Percentiles rank a stretch among this genome's conserved stretches.
phyloP scores from a whole-genome alignment of 805 yeast species.

The Kluyveromyces lactis region DNA sequence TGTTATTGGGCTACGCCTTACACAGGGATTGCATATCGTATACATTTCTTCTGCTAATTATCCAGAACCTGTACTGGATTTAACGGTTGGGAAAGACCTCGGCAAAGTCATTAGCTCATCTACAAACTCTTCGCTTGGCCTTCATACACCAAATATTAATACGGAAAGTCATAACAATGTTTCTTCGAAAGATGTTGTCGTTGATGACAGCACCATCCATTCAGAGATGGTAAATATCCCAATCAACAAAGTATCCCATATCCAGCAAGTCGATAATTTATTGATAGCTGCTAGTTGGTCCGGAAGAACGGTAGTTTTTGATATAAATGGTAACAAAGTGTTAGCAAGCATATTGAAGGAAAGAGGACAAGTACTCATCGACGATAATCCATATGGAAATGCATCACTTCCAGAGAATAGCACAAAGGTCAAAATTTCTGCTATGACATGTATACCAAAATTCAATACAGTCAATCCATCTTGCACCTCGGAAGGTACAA shows the following conservation, averaged over 20 bases:
- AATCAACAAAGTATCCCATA: constrained; percentile 11
- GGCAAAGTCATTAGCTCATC: constrained; percentile 17
- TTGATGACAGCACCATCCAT: not conserved
- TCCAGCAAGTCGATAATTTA: constrained; percentile 6
- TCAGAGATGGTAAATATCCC: constrained; percentile 5
- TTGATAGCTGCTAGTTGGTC: constrained; percentile 17
- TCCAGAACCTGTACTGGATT: constrained; percentile 24
- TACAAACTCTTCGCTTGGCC: constrained; percentile 12
- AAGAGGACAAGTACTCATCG: constrained; percentile 16
- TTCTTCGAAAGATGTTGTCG: not conserved
- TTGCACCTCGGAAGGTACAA: constrained; percentile 8
- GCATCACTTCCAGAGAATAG: constrained; percentile 7
- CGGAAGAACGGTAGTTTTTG: constrained; percentile 14
- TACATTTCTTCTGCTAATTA: constrained; percentile 20
- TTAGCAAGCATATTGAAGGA: constrained; percentile 5
- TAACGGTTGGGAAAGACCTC: constrained; percentile 6
- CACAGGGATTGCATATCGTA: constrained; percentile 9
- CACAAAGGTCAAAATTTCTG: constrained; percentile 4
- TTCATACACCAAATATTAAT: constrained; percentile 5
- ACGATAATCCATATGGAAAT: constrained; percentile 21
- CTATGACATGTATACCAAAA: constrained; percentile 2
- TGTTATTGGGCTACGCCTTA: constrained; percentile 19
- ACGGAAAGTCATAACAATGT: not conserved
- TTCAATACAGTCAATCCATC: not conserved
- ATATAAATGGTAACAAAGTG: constrained; percentile 1